Evolutionary conservation across 495 filamentous ascomycete genomes (phyloP), one percentile per base, ranked within the genome.

Genomic region (Clavariopsis aquatica): DNA sequence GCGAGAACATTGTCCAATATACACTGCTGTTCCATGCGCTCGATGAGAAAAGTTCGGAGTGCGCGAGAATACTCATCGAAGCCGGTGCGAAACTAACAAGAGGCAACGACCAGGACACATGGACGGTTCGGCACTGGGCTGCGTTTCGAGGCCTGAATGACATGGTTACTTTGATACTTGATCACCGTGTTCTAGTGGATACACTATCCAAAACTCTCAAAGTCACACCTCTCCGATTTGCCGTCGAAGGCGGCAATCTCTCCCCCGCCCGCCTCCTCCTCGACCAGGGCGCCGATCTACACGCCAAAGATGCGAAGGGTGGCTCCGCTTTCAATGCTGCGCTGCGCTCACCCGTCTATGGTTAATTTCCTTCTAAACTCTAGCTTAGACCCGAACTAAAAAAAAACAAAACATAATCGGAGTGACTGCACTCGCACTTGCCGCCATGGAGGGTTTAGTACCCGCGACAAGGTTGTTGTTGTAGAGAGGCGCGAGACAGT

Each of bases 341-440:
- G 17, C 15, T 47, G 31, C 36, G 22, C 7, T 7, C 45, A 47
- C 15, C 45, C 45, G 7, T 47, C 45, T 23, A 47, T 47, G 5
- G 22, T 47, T n/a, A 47, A 47, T n/a, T 47, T 47, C 15, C 45
- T 47, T 5, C 45, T 47, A 4, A 47, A 47, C 45, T 47, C 45
- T n/a, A n/a, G 45, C 5, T n/a, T 47, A 4, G 45, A 47, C 22
- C 17, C 22, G 7, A 47, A 47, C 22, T n/a, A 47, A 5, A 34
- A 34, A 34, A 34, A 6, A 5, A 12, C 45, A 43, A 43, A 43
- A 4, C 45, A n/a, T 17, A 5, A 23, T 7, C 15, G 45, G 15
- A n/a, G 45, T 23, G 45, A 47, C 45, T 6, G 45, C 45, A 47
- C 45, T 47, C 22, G 22, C 45, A 5, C 19, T 47, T 5, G 45